phyloP scores from a whole-genome alignment of 2,329 filamentous ascomycete genomes.

The Pseudogymnoascus sp. region DNA sequence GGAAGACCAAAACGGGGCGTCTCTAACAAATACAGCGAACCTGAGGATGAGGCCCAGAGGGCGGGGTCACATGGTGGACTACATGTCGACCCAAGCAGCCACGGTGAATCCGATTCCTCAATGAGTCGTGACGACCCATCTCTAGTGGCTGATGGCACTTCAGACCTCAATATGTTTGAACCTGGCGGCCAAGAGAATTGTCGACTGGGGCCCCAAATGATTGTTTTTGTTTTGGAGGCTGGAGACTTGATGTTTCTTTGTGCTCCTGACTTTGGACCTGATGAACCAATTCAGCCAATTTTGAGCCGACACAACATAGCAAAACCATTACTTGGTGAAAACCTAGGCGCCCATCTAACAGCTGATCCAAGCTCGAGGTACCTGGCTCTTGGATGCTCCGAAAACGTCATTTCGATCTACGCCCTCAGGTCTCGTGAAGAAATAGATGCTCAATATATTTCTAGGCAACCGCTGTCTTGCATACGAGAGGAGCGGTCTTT shows the following conservation, averaged over 20 bases:
- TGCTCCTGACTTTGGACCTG: constrained; percentile 43
- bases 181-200: neutral
- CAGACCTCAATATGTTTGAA: neutral
- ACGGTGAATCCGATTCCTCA: neutral
- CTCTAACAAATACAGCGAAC: neutral
- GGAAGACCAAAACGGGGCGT: neutral
- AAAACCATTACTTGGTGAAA: constrained; percentile 41
- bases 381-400: constrained; percentile 61
- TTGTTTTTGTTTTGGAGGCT: constrained; percentile 68
- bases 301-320: constrained; percentile 49
- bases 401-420: constrained; percentile 63
- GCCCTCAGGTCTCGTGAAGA: constrained; percentile 51
- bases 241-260: constrained; percentile 72
- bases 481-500: constrained; percentile 38
- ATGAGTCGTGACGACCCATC: neutral
- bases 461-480: constrained; percentile 43
- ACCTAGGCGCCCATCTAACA: constrained; percentile 58
- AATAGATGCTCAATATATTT: constrained; percentile 43
- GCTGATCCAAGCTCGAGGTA: constrained; percentile 69
- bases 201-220: constrained; percentile 64
- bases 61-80: neutral
- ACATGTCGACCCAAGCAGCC: neutral
- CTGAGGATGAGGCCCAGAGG: neutral
- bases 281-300: constrained; percentile 26
- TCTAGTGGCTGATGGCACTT: neutral